Conservation (phyloP, 2,329 filamentous ascomycete genomes). For the Xylaria sp. region DNA sequence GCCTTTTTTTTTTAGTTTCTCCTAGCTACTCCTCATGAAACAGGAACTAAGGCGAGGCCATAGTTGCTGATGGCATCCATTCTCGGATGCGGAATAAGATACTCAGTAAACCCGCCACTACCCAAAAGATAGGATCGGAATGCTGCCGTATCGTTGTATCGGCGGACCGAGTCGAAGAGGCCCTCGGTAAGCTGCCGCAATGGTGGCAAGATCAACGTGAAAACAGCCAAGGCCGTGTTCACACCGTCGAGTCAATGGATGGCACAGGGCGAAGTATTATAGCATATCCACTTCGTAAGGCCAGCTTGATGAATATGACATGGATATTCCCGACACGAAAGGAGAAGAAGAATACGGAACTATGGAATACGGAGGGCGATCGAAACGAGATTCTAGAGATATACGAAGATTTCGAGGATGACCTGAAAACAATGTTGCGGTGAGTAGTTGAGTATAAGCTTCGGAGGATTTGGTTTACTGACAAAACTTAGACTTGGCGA, state of each 20-base stretch:
- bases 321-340: slow-evolving; percentile 38
- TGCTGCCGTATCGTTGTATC: slow-evolving; percentile 41
- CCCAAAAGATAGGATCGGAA: slow-evolving; percentile 40
- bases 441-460: slow-evolving; percentile 20
- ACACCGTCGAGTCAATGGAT: slow-evolving; percentile 38
- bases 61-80: slow-evolving; percentile 44
- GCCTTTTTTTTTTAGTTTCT: background rate
- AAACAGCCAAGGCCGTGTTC: slow-evolving; percentile 26
- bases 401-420: slow-evolving; percentile 38
- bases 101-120: slow-evolving; percentile 29
- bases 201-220: slow-evolving; percentile 39
- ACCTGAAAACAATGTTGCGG: slow-evolving; percentile 36
- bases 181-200: slow-evolving; percentile 37
- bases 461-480: background rate
- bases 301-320: slow-evolving; percentile 41
- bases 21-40: background rate
- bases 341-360: slow-evolving; percentile 35
- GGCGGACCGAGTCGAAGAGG: slow-evolving; percentile 36
- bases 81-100: slow-evolving; percentile 40
- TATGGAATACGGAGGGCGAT: slow-evolving; percentile 42
- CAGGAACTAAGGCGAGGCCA: background rate
- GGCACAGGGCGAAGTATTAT: slow-evolving; percentile 38
- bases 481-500: slow-evolving; percentile 32
- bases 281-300: slow-evolving; percentile 37
- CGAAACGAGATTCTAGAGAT: slow-evolving; percentile 38